Evolutionary conservation across 2,329 filamentous ascomycete genomes (phyloP).

Genomic region (Botryosphaeria agaves): DNA sequence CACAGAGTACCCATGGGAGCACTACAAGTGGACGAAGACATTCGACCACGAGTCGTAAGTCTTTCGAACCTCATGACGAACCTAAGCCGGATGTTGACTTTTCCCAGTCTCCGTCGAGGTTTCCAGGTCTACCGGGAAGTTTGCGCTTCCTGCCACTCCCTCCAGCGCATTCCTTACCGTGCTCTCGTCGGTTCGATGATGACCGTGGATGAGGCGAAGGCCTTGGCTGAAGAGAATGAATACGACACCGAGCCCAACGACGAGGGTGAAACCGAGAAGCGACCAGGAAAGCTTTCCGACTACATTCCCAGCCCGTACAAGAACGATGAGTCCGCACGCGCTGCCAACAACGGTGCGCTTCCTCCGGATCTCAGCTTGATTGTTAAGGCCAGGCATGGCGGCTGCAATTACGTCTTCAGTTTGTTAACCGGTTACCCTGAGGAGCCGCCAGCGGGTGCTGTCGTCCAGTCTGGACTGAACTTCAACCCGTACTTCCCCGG

Average conservation of each 20-base stretch:
- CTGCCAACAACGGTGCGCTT: slow-evolving; percentile 94
- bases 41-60: slow-evolving; percentile 94
- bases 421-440: slow-evolving; percentile 95
- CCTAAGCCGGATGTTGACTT: slow-evolving; percentile 6
- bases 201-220: slow-evolving; percentile 97
- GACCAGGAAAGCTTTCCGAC: slow-evolving; percentile 94
- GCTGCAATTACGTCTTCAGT: slow-evolving; percentile 96
- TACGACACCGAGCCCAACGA: slow-evolving; percentile 98
- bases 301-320: slow-evolving; percentile 93
- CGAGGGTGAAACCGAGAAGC: slow-evolving; percentile 95
- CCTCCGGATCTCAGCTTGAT: slow-evolving; percentile 96
- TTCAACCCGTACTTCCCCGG: slow-evolving; percentile 99
- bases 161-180: slow-evolving; percentile 87
- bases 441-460: slow-evolving; percentile 77
- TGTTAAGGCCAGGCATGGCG: slow-evolving; percentile 92
- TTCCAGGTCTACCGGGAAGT: slow-evolving; percentile 99
- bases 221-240: slow-evolving; percentile 91
- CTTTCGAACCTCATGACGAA: slow-evolving; percentile 2
- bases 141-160: slow-evolving; percentile 93
- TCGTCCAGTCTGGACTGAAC: slow-evolving; percentile 79
- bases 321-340: slow-evolving; percentile 96
- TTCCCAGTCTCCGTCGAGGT: slow-evolving; percentile 73
- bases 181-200: slow-evolving; percentile 75
- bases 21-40: slow-evolving; percentile 80
- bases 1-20: slow-evolving; percentile 89